A percentile compares a stretch with the other conserved stretches of the same genome.
Evolutionary conservation across 1,284 basidiomycete genomes (phyloP).

Genomic region (Trichosporon sp.): DNA sequence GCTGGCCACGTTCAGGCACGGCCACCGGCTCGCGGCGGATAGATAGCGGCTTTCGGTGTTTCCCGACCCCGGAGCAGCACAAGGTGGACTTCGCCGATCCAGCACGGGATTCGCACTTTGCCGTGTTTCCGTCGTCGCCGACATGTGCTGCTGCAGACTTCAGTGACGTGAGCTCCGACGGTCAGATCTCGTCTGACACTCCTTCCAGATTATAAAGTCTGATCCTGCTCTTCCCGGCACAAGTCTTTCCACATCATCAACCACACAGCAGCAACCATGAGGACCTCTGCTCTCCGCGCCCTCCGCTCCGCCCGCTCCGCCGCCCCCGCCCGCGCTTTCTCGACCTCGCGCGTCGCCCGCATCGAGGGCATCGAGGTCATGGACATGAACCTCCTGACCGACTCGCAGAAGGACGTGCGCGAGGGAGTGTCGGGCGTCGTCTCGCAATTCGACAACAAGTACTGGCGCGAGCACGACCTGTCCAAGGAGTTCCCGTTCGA

Average conservation of each 20-base stretch:
- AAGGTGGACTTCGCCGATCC: not conserved
- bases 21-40: not conserved
- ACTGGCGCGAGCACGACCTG: slow-evolving; percentile 22
- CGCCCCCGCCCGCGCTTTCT: slow-evolving; percentile 9
- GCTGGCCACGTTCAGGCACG: not conserved
- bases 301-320: not conserved
- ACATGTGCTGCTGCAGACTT: not conserved
- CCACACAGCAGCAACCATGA: not conserved
- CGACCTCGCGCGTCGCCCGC: not conserved
- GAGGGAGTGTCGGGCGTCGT: slow-evolving; percentile 14
- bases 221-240: not conserved
- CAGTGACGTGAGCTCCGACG: not conserved
- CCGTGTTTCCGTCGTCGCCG: not conserved
- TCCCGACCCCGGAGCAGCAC: not conserved
- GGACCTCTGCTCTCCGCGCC: not conserved
- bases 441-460: slow-evolving; percentile 12
- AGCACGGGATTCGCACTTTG: not conserved
- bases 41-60: slow-evolving; percentile 3
- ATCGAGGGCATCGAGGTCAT: slow-evolving; percentile 12
- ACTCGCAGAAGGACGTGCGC: slow-evolving; percentile 18
- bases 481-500: slow-evolving; percentile 16
- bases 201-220: not conserved
- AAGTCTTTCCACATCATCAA: not conserved
- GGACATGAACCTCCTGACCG: slow-evolving; percentile 21
- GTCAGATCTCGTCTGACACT: not conserved